Base-by-base conservation (phyloP, 768 basidiomycete genomes). In the Xerocomus brunneocitrinus region DNA sequence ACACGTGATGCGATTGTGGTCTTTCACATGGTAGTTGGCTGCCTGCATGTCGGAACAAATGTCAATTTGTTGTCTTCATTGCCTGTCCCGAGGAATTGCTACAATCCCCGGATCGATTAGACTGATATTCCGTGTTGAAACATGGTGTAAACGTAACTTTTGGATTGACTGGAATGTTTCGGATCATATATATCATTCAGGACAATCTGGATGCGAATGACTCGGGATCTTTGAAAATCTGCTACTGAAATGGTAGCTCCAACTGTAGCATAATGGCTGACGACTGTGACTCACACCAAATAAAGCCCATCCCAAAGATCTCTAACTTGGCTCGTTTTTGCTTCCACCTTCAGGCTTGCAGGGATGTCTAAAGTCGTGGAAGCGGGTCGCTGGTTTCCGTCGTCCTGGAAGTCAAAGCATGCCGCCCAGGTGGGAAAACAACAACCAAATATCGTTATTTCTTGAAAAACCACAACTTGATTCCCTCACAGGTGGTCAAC, bases 401-500 rank as follows among this genome's bases (percentile, higher is more conserved):
- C 79, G 1, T 89, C 89, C 1, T 98, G 94, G 94, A 84, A 77
- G 68, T 73, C 75, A 16, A 91, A 86, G 66, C 77, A 81, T 8
- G 79, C 87, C 16, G 87, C 88, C 7, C 92, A 95, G 79, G 87
- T 86, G 46, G 54, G 71, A 49, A 43, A 45, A 40, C 36, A n/a
- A 50, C 31, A 42, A 22, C 24, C 8, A 6, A 16, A 27, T 45
- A 10, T 34, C 35, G 32, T 47, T 39, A 52, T 36, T 39, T 31
- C 25, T 27, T 32, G 28, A 13, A 13, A 27, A 40, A 10, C 5
- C 35, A 16, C 50, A 41, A 6, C 8, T 14, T 35, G 32, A 38
- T 50, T 50, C 6, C 24, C 47, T 40, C 28, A 12, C 58, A 90
- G 86, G 77, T 81, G 58, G 89, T 93, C 4, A 72, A 75, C 41